These are phyloP conservation scores for Echites panduratus DNA, from an alignment of 257 asterid genomes.

Conservation along the genomic window DNA sequence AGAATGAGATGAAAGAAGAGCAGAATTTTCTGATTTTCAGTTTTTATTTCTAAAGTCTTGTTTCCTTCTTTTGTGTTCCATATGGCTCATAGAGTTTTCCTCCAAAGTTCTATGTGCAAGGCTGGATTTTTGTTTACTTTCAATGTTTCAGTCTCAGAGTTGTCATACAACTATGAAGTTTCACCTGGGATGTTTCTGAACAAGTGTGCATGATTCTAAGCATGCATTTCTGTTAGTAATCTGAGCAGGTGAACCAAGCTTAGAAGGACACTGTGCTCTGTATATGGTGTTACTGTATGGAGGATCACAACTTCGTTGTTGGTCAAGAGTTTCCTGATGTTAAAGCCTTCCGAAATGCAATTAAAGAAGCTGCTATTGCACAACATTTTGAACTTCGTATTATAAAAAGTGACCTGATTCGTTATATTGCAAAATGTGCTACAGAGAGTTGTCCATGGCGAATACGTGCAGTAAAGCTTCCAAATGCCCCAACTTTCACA, in stretches of 20 bases:
- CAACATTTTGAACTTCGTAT: constrained; percentile 74
- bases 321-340: constrained; percentile 80
- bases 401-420: constrained; percentile 60
- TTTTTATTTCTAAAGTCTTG: not conserved
- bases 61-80: not conserved
- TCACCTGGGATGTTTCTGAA: not conserved
- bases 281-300: constrained; percentile 35
- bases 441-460: constrained; percentile 80
- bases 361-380: constrained; percentile 77
- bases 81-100: not conserved
- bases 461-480: constrained; percentile 76
- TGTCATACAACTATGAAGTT: not conserved
- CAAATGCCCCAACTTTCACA: constrained; percentile 57
- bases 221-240: not conserved
- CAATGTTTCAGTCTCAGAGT: not conserved
- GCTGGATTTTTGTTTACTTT: not conserved
- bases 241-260: not conserved
- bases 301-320: constrained; percentile 36
- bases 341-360: constrained; percentile 60
- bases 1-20: not conserved
- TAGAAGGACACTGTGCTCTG: not conserved
- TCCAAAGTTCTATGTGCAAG: not conserved
- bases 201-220: not conserved
- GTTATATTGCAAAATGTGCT: constrained; percentile 76
- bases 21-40: not conserved